A percentile compares a stretch with the other conserved stretches of the same genome.
Evolutionary conservation across 176 grass and related monocot species (phyloP).

Genomic region (Oryza coarctata): DNA sequence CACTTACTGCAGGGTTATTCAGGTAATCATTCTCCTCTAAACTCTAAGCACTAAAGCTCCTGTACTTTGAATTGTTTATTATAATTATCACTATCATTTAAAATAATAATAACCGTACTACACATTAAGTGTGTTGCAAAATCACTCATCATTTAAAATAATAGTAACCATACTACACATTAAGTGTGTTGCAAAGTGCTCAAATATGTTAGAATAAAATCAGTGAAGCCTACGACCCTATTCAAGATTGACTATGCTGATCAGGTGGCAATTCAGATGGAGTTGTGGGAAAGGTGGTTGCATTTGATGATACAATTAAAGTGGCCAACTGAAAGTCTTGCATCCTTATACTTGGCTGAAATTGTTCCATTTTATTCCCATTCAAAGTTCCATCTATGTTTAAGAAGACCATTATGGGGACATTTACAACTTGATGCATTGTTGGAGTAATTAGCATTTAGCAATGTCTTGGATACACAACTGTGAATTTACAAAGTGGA

Average conservation of each 20-base stretch:
- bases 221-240: neutral
- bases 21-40: slow-evolving; percentile 52
- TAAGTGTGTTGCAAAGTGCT: slow-evolving; percentile 5
- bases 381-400: neutral
- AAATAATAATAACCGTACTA: slow-evolving; percentile 3
- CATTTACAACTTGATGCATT: neutral
- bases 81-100: neutral
- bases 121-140: slow-evolving; percentile 16
- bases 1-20: slow-evolving; percentile 76
- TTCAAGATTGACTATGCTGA: neutral
- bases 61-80: slow-evolving; percentile 1
- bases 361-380: slow-evolving; percentile 30
- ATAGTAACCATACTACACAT: slow-evolving; percentile 1
- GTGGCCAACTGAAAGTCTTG: neutral
- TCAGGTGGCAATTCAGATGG: neutral
- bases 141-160: neutral
- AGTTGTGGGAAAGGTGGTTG: slow-evolving; percentile 1
- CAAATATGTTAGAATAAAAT: slow-evolving; percentile 3
- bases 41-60: slow-evolving; percentile 9
- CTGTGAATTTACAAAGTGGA: neutral
- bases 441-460: neutral
- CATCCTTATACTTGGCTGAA: slow-evolving; percentile 1
- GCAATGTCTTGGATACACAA: neutral
- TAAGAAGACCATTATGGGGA: neutral
- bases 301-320: slow-evolving; percentile 28